Percentiles rank a stretch among this genome's conserved stretches.
Conservation (phyloP, 805 yeast species). For the Saccharomycopsis sp. region DNA sequence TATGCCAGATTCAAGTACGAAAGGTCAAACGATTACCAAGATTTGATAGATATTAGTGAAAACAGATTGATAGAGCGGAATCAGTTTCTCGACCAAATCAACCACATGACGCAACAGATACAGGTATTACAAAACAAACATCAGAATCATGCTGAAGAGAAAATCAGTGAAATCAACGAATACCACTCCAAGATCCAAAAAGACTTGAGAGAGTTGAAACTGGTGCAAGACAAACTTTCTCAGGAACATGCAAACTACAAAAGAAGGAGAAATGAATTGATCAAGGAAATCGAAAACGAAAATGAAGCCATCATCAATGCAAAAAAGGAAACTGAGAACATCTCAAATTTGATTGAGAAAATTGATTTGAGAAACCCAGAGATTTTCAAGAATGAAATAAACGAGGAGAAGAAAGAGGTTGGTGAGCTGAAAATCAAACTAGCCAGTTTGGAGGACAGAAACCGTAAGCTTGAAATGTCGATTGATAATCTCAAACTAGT, state of each 20-base stretch:
- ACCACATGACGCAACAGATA: constrained; percentile 29
- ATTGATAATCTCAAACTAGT: constrained; percentile 15
- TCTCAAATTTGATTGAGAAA: constrained; percentile 7
- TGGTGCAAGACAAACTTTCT: constrained; percentile 17
- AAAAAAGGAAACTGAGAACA: constrained; percentile 11
- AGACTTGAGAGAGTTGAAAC: constrained; percentile 19
- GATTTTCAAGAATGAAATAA: constrained; percentile 18
- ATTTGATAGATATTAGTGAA: constrained; percentile 47
- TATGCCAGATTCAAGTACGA: constrained; percentile 80
- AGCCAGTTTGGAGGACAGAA: constrained; percentile 14
- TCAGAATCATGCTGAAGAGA: constrained; percentile 22
- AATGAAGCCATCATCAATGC: constrained; percentile 16
- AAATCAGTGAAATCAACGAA: constrained; percentile 21
- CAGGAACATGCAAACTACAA: constrained; percentile 20
- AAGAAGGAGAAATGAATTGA: constrained; percentile 12
- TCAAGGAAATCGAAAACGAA: constrained; percentile 13
- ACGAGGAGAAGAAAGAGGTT: constrained; percentile 6
- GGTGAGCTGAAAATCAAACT: constrained; percentile 11
- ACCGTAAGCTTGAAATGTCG: constrained; percentile 14
- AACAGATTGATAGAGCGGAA: constrained; percentile 37
- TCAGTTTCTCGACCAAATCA: constrained; percentile 34
- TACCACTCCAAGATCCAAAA: constrained; percentile 19
- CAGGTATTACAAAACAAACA: constrained; percentile 29
- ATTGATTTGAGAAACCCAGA: constrained; percentile 18
- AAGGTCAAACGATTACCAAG: constrained; percentile 60